A percentile compares a stretch with the other conserved stretches of the same genome.
Conservation (phyloP, 768 basidiomycete genomes). For the Rhizopogon vesiculosus region DNA sequence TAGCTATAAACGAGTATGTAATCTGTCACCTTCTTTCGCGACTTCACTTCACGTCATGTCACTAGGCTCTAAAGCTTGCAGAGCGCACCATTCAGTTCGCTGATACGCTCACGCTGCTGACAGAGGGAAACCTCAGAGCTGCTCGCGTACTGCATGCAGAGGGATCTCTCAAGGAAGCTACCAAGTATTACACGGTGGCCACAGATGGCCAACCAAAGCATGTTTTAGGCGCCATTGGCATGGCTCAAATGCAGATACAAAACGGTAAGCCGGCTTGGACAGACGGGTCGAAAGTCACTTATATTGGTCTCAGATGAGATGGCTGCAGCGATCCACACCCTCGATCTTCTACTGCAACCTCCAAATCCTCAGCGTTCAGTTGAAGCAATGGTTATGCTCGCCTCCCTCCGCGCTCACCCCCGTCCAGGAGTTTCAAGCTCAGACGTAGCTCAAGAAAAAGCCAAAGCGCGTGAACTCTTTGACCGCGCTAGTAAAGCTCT, state of each 20-base stretch:
- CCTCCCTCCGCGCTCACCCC: conserved; percentile 79
- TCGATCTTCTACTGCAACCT: conserved; percentile 70
- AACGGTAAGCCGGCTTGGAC: conserved; percentile 49
- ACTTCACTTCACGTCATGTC: background rate
- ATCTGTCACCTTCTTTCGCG: background rate
- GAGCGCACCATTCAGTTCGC: conserved; percentile 94
- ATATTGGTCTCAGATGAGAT: conserved; percentile 58
- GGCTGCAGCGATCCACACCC: conserved; percentile 79
- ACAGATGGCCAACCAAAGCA: conserved; percentile 69
- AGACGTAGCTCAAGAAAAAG: conserved; percentile 68
- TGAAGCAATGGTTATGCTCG: conserved; percentile 87
- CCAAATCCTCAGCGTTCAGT: conserved; percentile 62
- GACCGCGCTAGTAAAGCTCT: conserved; percentile 69
- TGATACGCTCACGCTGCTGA: conserved; percentile 78
- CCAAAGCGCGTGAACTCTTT: conserved; percentile 75
- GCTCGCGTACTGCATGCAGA: conserved; percentile 78
- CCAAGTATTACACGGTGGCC: conserved; percentile 64
- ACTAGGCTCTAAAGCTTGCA: conserved; percentile 83
- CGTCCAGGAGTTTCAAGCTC: conserved; percentile 74
- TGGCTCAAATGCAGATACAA: conserved; percentile 83
- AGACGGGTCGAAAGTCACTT: background rate
- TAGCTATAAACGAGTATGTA: conserved; percentile 51
- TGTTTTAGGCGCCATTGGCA: conserved; percentile 74
- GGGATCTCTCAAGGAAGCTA: conserved; percentile 58
- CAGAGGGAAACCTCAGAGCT: conserved; percentile 82